Evolutionary conservation across 2,329 filamentous ascomycete species (phyloP).

Genomic region (Botryotinia globosa): DNA sequence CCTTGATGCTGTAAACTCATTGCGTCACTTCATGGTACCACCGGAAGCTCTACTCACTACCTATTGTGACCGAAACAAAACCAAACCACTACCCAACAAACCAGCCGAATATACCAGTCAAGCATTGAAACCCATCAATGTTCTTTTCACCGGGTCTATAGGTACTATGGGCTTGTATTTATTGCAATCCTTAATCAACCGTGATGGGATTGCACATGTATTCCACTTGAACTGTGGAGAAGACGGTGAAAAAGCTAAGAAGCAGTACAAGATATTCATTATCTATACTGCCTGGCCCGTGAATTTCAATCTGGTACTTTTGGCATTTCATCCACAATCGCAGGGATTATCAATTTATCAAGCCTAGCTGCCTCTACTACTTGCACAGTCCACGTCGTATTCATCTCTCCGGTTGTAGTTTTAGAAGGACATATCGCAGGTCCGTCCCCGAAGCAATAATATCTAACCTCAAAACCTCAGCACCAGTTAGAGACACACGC

Average conservation of each 20-base stretch:
- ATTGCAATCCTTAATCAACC: conserved; percentile 41
- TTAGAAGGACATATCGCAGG: neutral
- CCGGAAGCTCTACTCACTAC: neutral
- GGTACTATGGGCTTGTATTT: conserved; percentile 49
- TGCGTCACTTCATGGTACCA: neutral
- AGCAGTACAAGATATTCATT: conserved; percentile 26
- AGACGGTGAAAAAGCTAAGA: neutral
- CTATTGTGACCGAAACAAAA: neutral
- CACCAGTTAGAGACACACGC: neutral
- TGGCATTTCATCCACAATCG: conserved; percentile 39
- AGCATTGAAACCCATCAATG: neutral
- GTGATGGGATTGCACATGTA: conserved; percentile 39
- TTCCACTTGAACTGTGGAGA: conserved; percentile 47
- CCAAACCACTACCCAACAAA: neutral
- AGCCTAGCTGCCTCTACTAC: conserved; percentile 19
- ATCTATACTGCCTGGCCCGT: conserved; percentile 41
- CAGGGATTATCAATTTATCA: conserved; percentile 42
- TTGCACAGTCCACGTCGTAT: conserved; percentile 22
- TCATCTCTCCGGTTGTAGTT: conserved; percentile 31
- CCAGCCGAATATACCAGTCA: neutral
- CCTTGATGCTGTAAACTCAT: neutral
- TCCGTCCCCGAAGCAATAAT: neutral
- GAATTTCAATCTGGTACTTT: conserved; percentile 39
- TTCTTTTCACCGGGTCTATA: conserved; percentile 47
- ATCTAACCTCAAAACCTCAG: neutral